phyloP scores from a whole-genome alignment of 2,329 filamentous ascomycete genomes.

The Sporothrix humicola region DNA sequence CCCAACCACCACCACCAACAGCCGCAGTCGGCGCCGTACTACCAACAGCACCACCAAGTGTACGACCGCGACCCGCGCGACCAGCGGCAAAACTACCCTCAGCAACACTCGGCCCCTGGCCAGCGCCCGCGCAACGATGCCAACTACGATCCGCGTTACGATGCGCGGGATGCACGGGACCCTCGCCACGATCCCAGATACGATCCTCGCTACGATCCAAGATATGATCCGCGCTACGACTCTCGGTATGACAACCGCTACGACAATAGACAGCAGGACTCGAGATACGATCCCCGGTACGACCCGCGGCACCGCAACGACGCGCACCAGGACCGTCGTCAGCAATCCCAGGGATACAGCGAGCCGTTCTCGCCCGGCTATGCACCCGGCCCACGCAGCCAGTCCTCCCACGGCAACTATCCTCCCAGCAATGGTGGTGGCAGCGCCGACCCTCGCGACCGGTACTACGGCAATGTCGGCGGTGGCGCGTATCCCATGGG shows the following conservation, averaged over 20 bases:
- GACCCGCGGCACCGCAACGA: too few relatives aligned
- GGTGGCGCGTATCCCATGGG: slow-evolving; percentile 17
- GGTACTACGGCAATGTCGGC: slow-evolving; percentile 10
- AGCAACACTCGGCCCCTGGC: neutral
- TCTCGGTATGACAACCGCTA: neutral
- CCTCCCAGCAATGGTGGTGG: neutral
- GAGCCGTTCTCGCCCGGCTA: neutral
- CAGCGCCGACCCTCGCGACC: slow-evolving; percentile 19
- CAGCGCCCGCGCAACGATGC: slow-evolving; percentile 16
- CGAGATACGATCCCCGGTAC: neutral
- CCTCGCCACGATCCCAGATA: neutral
- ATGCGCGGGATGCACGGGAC: neutral
- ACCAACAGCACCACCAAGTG: slow-evolving; percentile 11
- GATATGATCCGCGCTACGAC: neutral
- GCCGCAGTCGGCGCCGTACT: slow-evolving; percentile 3
- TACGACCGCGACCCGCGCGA: neutral
- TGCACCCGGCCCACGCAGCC: neutral
- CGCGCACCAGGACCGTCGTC: neutral
- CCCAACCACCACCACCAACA: slow-evolving; percentile 24
- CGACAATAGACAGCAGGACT: neutral
- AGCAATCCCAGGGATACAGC: neutral
- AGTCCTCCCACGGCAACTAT: neutral
- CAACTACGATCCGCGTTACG: neutral
- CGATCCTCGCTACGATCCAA: neutral
- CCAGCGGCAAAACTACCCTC: slow-evolving; percentile 5